Evolutionary conservation across 2,329 filamentous ascomycete species (phyloP).

Genomic region (Fusarium multiceps): DNA sequence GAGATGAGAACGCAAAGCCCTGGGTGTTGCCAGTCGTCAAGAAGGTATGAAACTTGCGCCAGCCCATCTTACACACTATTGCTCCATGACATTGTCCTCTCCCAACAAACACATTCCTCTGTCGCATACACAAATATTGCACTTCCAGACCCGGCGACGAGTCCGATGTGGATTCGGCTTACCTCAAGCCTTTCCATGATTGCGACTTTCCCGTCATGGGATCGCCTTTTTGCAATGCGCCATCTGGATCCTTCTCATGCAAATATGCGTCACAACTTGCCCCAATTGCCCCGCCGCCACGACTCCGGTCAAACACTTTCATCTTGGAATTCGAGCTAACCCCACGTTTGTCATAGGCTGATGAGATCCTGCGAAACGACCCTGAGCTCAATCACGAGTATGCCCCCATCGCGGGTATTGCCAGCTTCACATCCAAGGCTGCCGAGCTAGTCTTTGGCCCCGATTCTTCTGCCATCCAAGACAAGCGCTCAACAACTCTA

Average conservation of each 20-base stretch:
- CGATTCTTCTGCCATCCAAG: slow-evolving; percentile 82
- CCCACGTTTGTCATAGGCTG: slow-evolving; percentile 71
- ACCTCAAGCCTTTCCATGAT: slow-evolving; percentile 19
- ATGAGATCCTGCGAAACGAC: slow-evolving; percentile 88
- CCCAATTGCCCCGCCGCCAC: slow-evolving; percentile 29
- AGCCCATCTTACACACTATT: slow-evolving; percentile 3
- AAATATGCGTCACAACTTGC: slow-evolving; percentile 28
- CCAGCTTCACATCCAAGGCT: slow-evolving; percentile 87
- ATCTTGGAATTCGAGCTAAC: slow-evolving; percentile 39
- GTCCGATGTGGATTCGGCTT: slow-evolving; percentile 26
- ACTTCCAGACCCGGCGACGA: background rate
- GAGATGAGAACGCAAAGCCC: slow-evolving; percentile 94
- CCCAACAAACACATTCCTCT: background rate
- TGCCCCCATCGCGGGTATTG: slow-evolving; percentile 90
- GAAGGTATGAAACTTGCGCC: slow-evolving; percentile 71
- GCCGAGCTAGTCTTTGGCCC: slow-evolving; percentile 88
- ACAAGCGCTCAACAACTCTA: slow-evolving; percentile 83
- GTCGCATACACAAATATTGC: slow-evolving; percentile 22
- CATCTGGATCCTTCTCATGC: slow-evolving; percentile 28
- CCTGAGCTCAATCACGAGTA: slow-evolving; percentile 98
- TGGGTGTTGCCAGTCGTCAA: slow-evolving; percentile 97
- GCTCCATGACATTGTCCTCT: slow-evolving; percentile 11
- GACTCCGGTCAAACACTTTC: slow-evolving; percentile 11
- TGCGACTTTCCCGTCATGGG: slow-evolving; percentile 39
- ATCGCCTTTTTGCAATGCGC: slow-evolving; percentile 24